Conservation (phyloP, 1,139 yeast genomes). For the Suhomyces taliae region DNA sequence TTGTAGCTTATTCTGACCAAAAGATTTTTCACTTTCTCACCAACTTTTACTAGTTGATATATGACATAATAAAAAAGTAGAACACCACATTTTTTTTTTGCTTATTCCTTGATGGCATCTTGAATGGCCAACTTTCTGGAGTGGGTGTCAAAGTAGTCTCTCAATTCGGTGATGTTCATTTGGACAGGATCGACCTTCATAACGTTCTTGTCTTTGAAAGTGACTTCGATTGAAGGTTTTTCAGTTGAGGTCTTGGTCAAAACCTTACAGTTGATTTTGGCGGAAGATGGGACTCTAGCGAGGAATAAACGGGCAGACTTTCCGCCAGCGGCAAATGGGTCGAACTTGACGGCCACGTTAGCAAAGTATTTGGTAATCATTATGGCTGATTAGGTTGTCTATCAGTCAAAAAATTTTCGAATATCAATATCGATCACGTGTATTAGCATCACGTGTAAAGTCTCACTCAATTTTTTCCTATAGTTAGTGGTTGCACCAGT, state of each 20-base stretch:
- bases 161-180: constrained; percentile 53
- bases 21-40: too few relatives aligned
- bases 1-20: too few relatives aligned
- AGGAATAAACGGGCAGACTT: constrained; percentile 79
- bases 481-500: too few relatives aligned
- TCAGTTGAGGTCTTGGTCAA: constrained; percentile 46
- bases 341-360: constrained; percentile 72
- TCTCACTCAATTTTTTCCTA: background rate
- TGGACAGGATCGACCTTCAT: constrained; percentile 66
- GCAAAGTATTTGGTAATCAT: constrained; percentile 89
- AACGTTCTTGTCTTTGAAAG: constrained; percentile 77
- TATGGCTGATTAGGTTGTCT: background rate
- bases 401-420: constrained; percentile 6
- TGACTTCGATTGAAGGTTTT: constrained; percentile 65
- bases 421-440: background rate
- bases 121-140: constrained; percentile 67
- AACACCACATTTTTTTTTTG: constrained; percentile 2
- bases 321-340: constrained; percentile 75
- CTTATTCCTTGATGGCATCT: constrained; percentile 50
- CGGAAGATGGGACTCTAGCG: constrained; percentile 73
- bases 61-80: background rate
- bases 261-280: constrained; percentile 58
- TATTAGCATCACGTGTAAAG: background rate
- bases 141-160: constrained; percentile 62
- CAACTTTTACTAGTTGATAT: too few relatives aligned